These are phyloP conservation scores for Pistacia integerrima DNA, from an alignment of 345 rosid genomes.

Conservation along the genomic window DNA sequence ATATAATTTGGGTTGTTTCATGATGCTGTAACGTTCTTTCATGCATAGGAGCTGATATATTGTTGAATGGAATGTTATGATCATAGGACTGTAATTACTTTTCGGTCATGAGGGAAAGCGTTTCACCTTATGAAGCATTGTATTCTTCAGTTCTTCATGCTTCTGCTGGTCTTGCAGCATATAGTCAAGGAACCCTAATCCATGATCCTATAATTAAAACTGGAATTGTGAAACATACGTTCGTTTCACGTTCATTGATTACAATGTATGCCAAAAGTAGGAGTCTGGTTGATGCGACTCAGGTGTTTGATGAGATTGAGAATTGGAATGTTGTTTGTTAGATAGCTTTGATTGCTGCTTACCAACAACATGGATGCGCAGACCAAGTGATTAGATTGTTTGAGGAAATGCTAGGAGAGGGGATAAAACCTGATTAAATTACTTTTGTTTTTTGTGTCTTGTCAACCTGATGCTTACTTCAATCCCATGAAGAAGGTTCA, in stretches of 20 bases:
- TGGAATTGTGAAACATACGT: slow-evolving; percentile 30
- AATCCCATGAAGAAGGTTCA: slow-evolving; percentile 37
- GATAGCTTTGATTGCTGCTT: slow-evolving; percentile 48
- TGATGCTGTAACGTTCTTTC: slow-evolving; percentile 34
- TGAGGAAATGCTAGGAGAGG: slow-evolving; percentile 37
- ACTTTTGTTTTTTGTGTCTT: slow-evolving; percentile 40
- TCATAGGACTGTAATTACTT: slow-evolving; percentile 39
- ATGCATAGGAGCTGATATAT: slow-evolving; percentile 28
- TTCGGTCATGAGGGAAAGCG: slow-evolving; percentile 29
- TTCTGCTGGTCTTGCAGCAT: slow-evolving; percentile 38
- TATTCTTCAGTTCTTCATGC: slow-evolving; percentile 44
- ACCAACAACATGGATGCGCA: slow-evolving; percentile 47
- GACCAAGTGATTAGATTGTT: slow-evolving; percentile 36
- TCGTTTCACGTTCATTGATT: slow-evolving; percentile 40
- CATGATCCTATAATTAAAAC: slow-evolving; percentile 42
- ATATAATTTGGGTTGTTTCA: slow-evolving; percentile 34
- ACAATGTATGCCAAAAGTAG: slow-evolving; percentile 55
- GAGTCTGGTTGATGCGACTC: slow-evolving; percentile 29
- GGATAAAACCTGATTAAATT: slow-evolving; percentile 40
- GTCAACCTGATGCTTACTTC: slow-evolving; percentile 46
- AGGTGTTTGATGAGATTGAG: slow-evolving; percentile 37
- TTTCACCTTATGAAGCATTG: slow-evolving; percentile 44
- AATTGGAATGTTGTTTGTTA: slow-evolving; percentile 39
- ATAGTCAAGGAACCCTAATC: slow-evolving; percentile 34
- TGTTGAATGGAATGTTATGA: slow-evolving; percentile 42